These are phyloP conservation scores for Pleurotus ostreatus DNA, from an alignment of 768 basidiomycete species.

Conservation along the genomic window DNA sequence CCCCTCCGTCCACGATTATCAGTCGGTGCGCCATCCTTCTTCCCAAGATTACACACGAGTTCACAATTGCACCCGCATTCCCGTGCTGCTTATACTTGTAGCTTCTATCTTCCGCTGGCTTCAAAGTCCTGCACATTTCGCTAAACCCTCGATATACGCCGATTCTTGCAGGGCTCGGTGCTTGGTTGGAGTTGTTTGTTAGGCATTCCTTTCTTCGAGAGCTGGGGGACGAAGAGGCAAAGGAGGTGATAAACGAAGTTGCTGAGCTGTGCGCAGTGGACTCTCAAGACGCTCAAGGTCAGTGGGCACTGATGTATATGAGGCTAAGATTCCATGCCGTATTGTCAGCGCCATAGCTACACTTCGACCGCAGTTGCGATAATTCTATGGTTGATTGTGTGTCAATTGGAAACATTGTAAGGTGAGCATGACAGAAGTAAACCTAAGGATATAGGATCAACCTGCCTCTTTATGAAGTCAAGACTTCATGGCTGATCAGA, in stretches of 20 bases:
- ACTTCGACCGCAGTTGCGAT: too few species aligned
- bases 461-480: too few species aligned
- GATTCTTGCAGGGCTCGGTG: constrained; percentile 46
- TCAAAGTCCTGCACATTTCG: constrained; percentile 48
- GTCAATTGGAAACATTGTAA: too few species aligned
- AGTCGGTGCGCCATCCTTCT: not conserved
- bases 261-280: constrained; percentile 51
- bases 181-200: constrained; percentile 69
- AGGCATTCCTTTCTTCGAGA: constrained; percentile 54
- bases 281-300: constrained; percentile 51
- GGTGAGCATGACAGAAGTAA: too few species aligned
- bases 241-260: constrained; percentile 59
- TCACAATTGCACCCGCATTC: not conserved
- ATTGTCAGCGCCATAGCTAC: too few species aligned
- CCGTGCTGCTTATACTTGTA: constrained; percentile 17
- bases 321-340: constrained; percentile 62
- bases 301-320: constrained; percentile 73
- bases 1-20: constrained; percentile 68
- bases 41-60: too few species aligned
- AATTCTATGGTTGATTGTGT: too few species aligned
- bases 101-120: constrained; percentile 56
- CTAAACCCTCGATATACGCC: constrained; percentile 55
- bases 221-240: constrained; percentile 50
- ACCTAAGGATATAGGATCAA: too few species aligned
- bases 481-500: too few species aligned